Conservation (phyloP, 2,329 filamentous ascomycete species). For the Alternaria viburni region DNA sequence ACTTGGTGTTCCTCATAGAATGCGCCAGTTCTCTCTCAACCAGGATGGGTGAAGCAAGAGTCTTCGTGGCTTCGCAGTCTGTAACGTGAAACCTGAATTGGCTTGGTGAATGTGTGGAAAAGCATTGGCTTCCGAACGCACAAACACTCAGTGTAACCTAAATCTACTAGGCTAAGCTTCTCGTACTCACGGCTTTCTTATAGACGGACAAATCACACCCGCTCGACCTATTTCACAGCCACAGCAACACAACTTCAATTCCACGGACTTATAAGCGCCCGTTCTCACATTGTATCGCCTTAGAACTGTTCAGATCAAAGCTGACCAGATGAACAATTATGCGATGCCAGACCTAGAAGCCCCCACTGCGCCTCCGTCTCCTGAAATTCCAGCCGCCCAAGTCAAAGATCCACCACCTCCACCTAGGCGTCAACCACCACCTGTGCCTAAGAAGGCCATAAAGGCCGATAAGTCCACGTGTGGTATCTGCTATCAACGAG, state of each 20-base stretch:
- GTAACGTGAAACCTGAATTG: not conserved
- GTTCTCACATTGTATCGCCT: not conserved
- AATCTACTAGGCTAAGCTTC: not conserved
- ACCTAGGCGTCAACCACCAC: not conserved
- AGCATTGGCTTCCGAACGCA: not conserved
- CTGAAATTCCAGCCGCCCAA: not conserved
- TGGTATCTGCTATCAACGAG: not conserved
- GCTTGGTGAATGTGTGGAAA: not conserved
- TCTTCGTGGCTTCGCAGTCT: not conserved
- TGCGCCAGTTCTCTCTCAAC: not conserved
- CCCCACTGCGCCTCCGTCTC: not conserved
- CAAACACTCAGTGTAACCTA: not conserved
- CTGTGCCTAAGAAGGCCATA: not conserved
- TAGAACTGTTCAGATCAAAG: not conserved
- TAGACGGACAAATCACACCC: not conserved
- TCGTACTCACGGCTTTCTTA: not conserved
- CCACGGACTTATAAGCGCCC: not conserved
- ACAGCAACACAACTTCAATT: not conserved
- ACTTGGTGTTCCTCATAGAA: not conserved
- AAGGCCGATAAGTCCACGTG: not conserved
- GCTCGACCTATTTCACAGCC: not conserved
- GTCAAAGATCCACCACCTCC: not conserved
- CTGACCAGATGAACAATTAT: not conserved
- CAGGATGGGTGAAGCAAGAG: not conserved
- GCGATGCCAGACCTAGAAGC: not conserved